Evolutionary conservation across 345 rosid species (phyloP).

Genomic region (Citrus australasica): DNA sequence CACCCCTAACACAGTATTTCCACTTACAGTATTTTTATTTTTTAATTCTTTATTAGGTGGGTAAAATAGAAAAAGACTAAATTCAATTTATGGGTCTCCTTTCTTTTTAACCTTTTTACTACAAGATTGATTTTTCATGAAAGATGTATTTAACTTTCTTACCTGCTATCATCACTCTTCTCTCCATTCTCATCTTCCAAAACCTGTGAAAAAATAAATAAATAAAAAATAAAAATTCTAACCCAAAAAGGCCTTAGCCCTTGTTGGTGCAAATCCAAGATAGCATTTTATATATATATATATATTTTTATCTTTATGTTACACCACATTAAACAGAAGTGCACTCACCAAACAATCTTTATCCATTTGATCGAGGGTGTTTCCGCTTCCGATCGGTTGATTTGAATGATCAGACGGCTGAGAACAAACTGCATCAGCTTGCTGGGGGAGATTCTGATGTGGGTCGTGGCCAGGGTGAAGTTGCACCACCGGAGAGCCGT

Average conservation of each 20-base stretch:
- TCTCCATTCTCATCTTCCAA: constrained; percentile 19
- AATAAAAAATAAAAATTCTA: background rate
- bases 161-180: constrained; percentile 50
- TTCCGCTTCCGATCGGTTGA: constrained; percentile 33
- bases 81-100: constrained; percentile 21
- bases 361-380: constrained; percentile 12
- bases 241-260: background rate
- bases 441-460: constrained; percentile 10
- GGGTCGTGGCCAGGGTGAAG: constrained; percentile 23
- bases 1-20: constrained; percentile 38
- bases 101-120: constrained; percentile 33
- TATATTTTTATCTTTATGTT: too few species aligned
- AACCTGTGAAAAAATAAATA: constrained; percentile 13
- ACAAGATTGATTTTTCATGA: constrained; percentile 30
- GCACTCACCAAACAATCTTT: constrained; percentile 34
- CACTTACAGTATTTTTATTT: constrained; percentile 29
- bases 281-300: too few species aligned
- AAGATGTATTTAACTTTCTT: constrained; percentile 32
- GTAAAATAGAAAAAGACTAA: background rate
- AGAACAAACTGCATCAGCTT: constrained; percentile 3
- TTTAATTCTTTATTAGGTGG: constrained; percentile 21
- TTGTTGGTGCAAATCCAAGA: constrained; percentile 30
- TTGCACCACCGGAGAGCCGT: constrained; percentile 57
- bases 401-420: constrained; percentile 38
- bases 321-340: background rate